phyloP scores from a whole-genome alignment of 768 basidiomycete species.

The Leccinum fibrillosum region DNA sequence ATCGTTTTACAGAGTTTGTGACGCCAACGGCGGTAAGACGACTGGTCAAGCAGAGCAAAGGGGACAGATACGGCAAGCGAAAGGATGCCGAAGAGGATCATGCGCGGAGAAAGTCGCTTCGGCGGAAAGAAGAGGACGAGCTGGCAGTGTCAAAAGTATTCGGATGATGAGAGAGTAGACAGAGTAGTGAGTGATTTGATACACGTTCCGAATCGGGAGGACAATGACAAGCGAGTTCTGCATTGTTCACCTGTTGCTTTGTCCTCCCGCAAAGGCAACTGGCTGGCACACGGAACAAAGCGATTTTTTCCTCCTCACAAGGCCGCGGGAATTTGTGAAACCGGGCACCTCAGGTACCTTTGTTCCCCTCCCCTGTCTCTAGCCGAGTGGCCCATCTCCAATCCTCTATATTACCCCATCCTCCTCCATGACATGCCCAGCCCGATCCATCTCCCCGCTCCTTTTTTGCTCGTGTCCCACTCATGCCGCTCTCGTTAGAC shows the following conservation, averaged over 20 bases:
- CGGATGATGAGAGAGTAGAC: conserved; percentile 57
- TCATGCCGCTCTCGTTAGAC: conserved; percentile 64
- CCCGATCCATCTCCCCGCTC: conserved; percentile 14
- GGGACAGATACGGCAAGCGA: conserved; percentile 75
- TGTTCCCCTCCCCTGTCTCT: conserved; percentile 25
- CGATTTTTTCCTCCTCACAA: neutral
- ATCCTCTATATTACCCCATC: conserved; percentile 25
- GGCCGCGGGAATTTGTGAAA: neutral
- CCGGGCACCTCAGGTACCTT: conserved; percentile 17
- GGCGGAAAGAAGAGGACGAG: conserved; percentile 68
- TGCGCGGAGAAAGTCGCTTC: conserved; percentile 57
- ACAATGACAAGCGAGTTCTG: conserved; percentile 28
- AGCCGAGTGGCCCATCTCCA: conserved; percentile 25
- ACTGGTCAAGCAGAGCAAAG: conserved; percentile 64
- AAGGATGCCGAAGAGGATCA: conserved; percentile 76
- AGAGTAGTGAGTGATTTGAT: neutral
- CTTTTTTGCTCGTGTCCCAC: neutral
- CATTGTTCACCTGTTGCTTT: conserved; percentile 32
- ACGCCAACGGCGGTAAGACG: conserved; percentile 82
- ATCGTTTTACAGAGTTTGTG: conserved; percentile 69
- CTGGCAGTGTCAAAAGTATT: conserved; percentile 89
- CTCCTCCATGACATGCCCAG: neutral
- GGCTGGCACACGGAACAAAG: conserved; percentile 24
- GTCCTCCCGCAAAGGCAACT: conserved; percentile 29
- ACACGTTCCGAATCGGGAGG: neutral